phyloP scores from a whole-genome alignment of 495 filamentous ascomycete genomes.

The Aspergillus heteromorphus region DNA sequence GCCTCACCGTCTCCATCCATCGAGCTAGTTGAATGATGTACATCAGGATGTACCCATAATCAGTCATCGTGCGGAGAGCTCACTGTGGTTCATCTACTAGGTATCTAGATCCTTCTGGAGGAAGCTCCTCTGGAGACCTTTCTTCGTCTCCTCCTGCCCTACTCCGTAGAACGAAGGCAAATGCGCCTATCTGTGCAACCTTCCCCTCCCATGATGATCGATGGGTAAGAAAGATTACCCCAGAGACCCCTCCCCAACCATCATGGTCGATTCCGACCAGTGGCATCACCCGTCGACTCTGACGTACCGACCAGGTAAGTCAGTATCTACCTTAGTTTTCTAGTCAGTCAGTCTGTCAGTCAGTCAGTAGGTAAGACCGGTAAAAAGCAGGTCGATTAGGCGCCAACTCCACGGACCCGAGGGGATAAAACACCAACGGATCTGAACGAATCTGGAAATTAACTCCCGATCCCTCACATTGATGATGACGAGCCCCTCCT shows the following conservation, averaged over 20 bases:
- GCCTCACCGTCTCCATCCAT: slow-evolving; percentile 5
- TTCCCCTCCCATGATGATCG: background rate
- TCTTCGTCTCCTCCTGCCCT: background rate
- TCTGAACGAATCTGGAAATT: slow-evolving; percentile 3
- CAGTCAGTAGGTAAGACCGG: too few species aligned
- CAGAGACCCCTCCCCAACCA: background rate
- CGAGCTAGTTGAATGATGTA: slow-evolving; percentile 1
- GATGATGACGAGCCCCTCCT: background rate
- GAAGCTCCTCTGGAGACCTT: background rate
- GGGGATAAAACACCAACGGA: background rate
- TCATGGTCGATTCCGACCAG: background rate
- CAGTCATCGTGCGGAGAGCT: slow-evolving; percentile 1
- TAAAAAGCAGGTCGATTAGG: background rate
- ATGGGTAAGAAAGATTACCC: too few species aligned
- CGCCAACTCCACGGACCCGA: background rate
- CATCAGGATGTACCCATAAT: slow-evolving; percentile 7
- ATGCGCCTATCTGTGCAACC: background rate
- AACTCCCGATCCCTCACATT: slow-evolving; percentile 9
- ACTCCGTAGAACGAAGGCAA: background rate
- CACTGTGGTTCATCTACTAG: background rate
- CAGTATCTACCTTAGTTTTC: too few species aligned
- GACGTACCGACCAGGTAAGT: too few species aligned
- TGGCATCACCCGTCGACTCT: background rate
- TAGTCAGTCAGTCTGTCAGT: too few species aligned
- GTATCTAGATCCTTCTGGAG: background rate